Evolutionary conservation across 306 rosid species (phyloP).

Genomic region (Prunus armeniaca): DNA sequence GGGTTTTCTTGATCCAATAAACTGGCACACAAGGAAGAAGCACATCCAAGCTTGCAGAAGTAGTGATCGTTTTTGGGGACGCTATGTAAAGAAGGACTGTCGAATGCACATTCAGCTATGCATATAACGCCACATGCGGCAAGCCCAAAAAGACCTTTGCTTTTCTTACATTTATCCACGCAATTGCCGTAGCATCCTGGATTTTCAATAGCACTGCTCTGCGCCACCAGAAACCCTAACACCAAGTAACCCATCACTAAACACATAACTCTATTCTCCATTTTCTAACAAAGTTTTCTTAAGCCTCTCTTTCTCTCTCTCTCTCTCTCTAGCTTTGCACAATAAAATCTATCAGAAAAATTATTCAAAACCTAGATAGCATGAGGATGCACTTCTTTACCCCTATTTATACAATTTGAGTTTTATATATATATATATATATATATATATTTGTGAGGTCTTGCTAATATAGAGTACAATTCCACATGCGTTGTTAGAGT

Average conservation of each 20-base stretch:
- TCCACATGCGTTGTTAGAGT: background rate
- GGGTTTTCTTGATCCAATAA: slow-evolving; percentile 19
- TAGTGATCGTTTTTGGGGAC: background rate
- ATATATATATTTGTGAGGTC: background rate
- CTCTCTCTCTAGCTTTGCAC: background rate
- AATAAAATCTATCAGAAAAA: background rate
- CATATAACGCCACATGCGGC: background rate
- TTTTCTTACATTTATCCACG: background rate
- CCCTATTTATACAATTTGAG: background rate
- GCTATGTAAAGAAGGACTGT: background rate
- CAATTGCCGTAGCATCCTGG: background rate
- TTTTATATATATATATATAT: too few species aligned
- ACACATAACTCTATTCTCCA: background rate
- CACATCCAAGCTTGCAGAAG: slow-evolving; percentile 45
- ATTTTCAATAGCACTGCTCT: background rate
- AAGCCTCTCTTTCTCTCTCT: background rate
- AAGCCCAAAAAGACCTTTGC: background rate
- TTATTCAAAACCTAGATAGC: background rate
- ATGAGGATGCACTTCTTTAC: background rate
- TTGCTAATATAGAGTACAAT: background rate
- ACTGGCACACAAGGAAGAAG: slow-evolving; percentile 33
- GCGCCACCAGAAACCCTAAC: background rate
- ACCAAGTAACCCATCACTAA: background rate
- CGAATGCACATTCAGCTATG: background rate
- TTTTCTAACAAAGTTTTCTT: background rate